Conservation (phyloP, 352 stramenopile species). For the Globisporangium nunn region DNA sequence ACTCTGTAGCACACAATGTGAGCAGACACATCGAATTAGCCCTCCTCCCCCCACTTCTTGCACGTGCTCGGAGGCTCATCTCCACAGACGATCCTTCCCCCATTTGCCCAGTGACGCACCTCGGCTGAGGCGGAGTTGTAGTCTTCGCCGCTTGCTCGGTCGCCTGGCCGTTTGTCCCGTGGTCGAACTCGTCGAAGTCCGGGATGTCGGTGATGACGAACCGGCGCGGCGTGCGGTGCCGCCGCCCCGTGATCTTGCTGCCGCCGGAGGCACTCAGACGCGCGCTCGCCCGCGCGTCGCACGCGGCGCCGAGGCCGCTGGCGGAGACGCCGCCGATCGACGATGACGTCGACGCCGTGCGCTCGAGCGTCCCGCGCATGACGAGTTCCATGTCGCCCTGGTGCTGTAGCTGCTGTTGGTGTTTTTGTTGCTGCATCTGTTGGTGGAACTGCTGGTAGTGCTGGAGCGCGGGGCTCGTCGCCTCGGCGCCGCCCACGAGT, state of each 20-base stretch:
- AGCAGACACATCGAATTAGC: too few relatives aligned
- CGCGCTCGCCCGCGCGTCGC: neutral
- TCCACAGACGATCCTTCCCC: too few relatives aligned
- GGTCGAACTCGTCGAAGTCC: slow-evolving; percentile 28
- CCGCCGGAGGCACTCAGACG: neutral
- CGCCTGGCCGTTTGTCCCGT: slow-evolving; percentile 1
- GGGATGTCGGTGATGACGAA: slow-evolving; percentile 73
- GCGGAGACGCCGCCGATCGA: slow-evolving; percentile 2
- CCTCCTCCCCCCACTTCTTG: too few relatives aligned
- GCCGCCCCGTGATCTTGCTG: slow-evolving; percentile 49
- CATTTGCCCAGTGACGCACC: neutral
- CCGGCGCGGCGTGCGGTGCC: slow-evolving; percentile 43
- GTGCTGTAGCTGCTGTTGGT: slow-evolving; percentile 5
- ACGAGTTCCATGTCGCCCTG: slow-evolving; percentile 4
- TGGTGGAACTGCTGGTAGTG: neutral
- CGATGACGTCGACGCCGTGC: slow-evolving; percentile 9
- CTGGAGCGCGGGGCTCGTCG: neutral
- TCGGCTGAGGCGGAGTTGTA: slow-evolving; percentile 1
- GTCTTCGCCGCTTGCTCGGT: slow-evolving; percentile 1
- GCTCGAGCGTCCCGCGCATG: slow-evolving; percentile 5
- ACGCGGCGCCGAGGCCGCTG: slow-evolving; percentile 1
- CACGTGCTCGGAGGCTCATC: too few relatives aligned
- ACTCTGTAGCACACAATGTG: slow-evolving; percentile 18
- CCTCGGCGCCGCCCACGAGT: slow-evolving; percentile 8
- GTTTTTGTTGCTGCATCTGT: neutral